phyloP scores from a whole-genome alignment of 2,329 filamentous ascomycete genomes.

The Bipolaris zeicola region DNA sequence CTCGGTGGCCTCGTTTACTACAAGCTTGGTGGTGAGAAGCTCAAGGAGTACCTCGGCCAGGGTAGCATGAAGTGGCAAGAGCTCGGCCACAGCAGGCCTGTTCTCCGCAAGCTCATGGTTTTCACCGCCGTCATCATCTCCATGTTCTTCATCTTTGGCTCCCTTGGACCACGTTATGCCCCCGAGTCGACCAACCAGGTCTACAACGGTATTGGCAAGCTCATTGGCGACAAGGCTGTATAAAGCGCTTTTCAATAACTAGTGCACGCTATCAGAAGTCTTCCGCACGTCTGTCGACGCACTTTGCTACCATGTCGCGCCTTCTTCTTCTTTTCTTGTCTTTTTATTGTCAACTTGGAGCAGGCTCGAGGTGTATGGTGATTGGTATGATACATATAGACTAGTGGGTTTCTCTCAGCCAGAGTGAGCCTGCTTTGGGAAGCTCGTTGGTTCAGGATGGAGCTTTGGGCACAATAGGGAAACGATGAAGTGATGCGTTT shows the following conservation, averaged over 20 bases:
- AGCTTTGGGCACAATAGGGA: constrained; percentile 27
- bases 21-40: constrained; percentile 81
- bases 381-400: constrained; percentile 43
- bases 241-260: constrained; percentile 11
- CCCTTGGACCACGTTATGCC: constrained; percentile 49
- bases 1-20: constrained; percentile 81
- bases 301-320: constrained; percentile 1
- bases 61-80: constrained; percentile 82
- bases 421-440: constrained; percentile 22
- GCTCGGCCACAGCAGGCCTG: constrained; percentile 77
- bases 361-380: constrained; percentile 28
- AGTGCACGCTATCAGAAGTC: not conserved
- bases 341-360: constrained; percentile 34
- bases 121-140: constrained; percentile 66
- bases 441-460: constrained; percentile 18
- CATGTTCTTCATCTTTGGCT: constrained; percentile 71
- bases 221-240: constrained; percentile 38
- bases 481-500: constrained; percentile 38
- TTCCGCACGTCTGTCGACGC: not conserved
- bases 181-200: constrained; percentile 45
- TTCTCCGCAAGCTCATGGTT: constrained; percentile 77
- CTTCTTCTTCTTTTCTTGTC: constrained; percentile 31
- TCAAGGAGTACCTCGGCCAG: constrained; percentile 78
- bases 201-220: constrained; percentile 43
- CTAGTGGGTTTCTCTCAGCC: constrained; percentile 34